A percentile compares a stretch with the other conserved stretches of the same genome.
Evolutionary conservation across 148 eudicot genomes (phyloP).

Genomic region (Beta vulgaris): DNA sequence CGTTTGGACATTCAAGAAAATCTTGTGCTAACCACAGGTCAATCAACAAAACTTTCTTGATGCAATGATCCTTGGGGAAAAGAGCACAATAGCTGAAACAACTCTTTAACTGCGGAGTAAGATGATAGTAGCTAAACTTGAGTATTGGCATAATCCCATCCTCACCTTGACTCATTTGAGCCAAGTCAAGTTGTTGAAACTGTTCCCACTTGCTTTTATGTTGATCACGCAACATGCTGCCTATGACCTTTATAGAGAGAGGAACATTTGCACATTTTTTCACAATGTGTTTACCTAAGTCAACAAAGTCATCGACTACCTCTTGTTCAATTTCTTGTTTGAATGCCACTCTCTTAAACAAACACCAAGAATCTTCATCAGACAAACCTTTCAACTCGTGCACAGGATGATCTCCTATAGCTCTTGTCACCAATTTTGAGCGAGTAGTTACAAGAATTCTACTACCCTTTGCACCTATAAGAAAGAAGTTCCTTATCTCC

Average conservation of each 20-base stretch:
- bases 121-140: slow-evolving; percentile 35
- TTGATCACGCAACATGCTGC: slow-evolving; percentile 17
- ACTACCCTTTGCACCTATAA: slow-evolving; percentile 18
- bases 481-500: neutral
- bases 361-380: slow-evolving; percentile 27
- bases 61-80: slow-evolving; percentile 30
- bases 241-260: slow-evolving; percentile 26
- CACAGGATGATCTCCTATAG: slow-evolving; percentile 1
- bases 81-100: slow-evolving; percentile 49
- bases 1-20: slow-evolving; percentile 3
- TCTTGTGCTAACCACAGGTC: slow-evolving; percentile 43
- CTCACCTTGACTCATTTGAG: slow-evolving; percentile 4
- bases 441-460: slow-evolving; percentile 24
- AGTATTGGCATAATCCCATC: slow-evolving; percentile 13
- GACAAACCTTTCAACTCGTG: slow-evolving; percentile 24
- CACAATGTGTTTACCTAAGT: slow-evolving; percentile 29
- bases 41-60: slow-evolving; percentile 16
- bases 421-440: slow-evolving; percentile 17
- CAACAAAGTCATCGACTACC: neutral
- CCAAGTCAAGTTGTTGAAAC: slow-evolving; percentile 13
- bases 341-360: slow-evolving; percentile 28
- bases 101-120: slow-evolving; percentile 28
- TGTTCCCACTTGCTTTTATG: slow-evolving; percentile 22
- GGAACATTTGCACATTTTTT: slow-evolving; percentile 31
- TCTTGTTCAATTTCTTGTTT: neutral